phyloP scores from a whole-genome alignment of 2,329 filamentous ascomycete genomes.

The Pleurostoma richardsiae region DNA sequence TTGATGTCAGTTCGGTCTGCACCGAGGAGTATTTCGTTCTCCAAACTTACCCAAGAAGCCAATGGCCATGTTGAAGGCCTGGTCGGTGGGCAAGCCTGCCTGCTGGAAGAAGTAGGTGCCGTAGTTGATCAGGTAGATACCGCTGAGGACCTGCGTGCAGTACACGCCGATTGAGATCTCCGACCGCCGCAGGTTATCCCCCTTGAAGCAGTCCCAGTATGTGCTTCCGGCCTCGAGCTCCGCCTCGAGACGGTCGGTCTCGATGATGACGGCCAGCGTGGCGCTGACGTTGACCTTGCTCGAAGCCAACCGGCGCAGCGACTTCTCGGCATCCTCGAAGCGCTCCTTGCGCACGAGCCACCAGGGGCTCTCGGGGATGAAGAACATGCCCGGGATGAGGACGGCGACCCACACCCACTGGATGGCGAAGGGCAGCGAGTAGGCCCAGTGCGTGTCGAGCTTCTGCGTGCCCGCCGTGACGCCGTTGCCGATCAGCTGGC shows the following conservation, averaged over 20 bases:
- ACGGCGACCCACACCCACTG: conserved; percentile 46
- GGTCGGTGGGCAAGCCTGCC: conserved; percentile 42
- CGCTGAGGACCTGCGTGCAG: conserved; percentile 59
- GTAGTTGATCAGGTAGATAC: conserved; percentile 60
- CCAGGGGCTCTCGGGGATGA: conserved; percentile 45
- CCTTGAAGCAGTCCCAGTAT: conserved; percentile 46
- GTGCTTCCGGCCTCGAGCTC: conserved; percentile 41
- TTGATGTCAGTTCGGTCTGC: too few relatives aligned
- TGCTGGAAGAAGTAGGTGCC: conserved; percentile 58
- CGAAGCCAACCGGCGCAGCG: conserved; percentile 37
- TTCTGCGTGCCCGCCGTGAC: conserved; percentile 36
- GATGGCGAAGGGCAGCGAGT: conserved; percentile 41
- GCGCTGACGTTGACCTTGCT: conserved; percentile 39
- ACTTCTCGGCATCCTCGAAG: conserved; percentile 31
- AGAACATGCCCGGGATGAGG: conserved; percentile 37
- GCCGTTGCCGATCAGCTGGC: conserved; percentile 50
- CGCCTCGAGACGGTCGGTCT: conserved; percentile 53
- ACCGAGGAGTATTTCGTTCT: background rate
- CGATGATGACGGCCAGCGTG: conserved; percentile 49
- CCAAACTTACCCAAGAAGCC: conserved; percentile 33
- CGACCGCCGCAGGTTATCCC: conserved; percentile 43
- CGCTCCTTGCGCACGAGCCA: conserved; percentile 40
- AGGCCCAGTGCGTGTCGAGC: conserved; percentile 39
- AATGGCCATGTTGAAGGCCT: conserved; percentile 51
- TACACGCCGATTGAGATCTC: conserved; percentile 57